A percentile compares a stretch with the other conserved stretches of the same genome.
Conservation (phyloP, 768 basidiomycete genomes). For the Sporobolomyces roseus region DNA sequence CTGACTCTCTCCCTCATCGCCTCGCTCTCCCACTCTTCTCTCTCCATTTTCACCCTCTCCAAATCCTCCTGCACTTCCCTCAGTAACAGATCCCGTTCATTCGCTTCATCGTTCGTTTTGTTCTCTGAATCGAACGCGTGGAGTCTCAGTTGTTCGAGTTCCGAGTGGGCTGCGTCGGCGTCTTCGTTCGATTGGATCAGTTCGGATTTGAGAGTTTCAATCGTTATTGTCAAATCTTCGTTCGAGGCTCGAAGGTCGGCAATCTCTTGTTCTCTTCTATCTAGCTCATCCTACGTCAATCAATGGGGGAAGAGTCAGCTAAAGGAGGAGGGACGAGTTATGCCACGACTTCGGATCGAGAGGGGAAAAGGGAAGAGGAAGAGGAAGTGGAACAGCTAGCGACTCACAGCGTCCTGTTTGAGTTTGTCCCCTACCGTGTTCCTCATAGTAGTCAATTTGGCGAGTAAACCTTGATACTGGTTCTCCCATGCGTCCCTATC, state of each 20-base stretch:
- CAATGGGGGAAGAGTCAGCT: constrained; percentile 27
- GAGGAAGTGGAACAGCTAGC: no score
- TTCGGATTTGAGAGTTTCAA: constrained; percentile 77
- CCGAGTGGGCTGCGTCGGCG: constrained; percentile 62
- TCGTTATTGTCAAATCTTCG: constrained; percentile 64
- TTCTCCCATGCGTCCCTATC: constrained; percentile 83
- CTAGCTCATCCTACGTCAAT: constrained; percentile 82
- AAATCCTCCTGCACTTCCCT: constrained; percentile 79
- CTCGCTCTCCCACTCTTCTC: constrained; percentile 66
- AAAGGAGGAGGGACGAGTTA: no score
- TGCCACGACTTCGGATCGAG: constrained; percentile 16
- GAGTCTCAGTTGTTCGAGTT: constrained; percentile 55
- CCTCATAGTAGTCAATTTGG: constrained; percentile 87
- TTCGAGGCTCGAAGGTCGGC: constrained; percentile 73
- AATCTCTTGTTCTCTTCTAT: constrained; percentile 79
- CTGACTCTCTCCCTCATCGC: constrained; percentile 64
- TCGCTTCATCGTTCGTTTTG: constrained; percentile 61
- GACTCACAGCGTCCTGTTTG: constrained; percentile 81
- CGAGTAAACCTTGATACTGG: constrained; percentile 79
- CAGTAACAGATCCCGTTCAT: constrained; percentile 70
- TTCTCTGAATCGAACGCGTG: constrained; percentile 45
- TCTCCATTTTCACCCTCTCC: constrained; percentile 76
- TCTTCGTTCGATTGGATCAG: constrained; percentile 72
- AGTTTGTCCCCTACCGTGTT: constrained; percentile 89
- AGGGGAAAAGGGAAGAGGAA: constrained; percentile 22